These are phyloP conservation scores for Solanum tarijense DNA, from an alignment of 257 asterid genomes.

Conservation along the genomic window DNA sequence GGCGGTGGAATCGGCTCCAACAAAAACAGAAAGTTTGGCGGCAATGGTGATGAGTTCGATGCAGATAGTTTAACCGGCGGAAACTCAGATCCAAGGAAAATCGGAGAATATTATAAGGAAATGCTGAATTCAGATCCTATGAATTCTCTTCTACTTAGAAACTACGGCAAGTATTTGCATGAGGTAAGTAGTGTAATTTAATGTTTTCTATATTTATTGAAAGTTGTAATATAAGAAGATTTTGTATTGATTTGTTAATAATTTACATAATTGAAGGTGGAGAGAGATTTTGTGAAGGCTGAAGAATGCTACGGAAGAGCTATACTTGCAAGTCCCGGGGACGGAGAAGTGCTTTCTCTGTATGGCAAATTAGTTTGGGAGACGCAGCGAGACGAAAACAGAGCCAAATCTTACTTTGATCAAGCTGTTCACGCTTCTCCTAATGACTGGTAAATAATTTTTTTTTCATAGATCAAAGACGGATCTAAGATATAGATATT, in stretches of 20 bases:
- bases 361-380: slow-evolving; percentile 70
- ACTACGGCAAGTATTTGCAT: slow-evolving; percentile 66
- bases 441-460: slow-evolving; percentile 32
- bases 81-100: slow-evolving; percentile 15
- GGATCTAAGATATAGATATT: background rate
- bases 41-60: slow-evolving; percentile 14
- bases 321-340: slow-evolving; percentile 55
- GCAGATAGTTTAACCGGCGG: slow-evolving; percentile 9
- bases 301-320: slow-evolving; percentile 71
- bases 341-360: slow-evolving; percentile 53
- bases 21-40: slow-evolving; percentile 27
- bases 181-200: slow-evolving; percentile 26
- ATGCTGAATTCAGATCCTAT: slow-evolving; percentile 47
- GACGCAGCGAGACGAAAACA: slow-evolving; percentile 35
- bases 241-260: background rate
- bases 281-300: slow-evolving; percentile 48
- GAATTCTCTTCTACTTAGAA: slow-evolving; percentile 46
- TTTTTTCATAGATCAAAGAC: background rate
- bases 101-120: slow-evolving; percentile 37
- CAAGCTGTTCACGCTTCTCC: slow-evolving; percentile 66
- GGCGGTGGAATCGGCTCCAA: slow-evolving; percentile 38
- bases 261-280: slow-evolving; percentile 30
- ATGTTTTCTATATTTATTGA: background rate
- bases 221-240: background rate
- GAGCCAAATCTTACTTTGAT: slow-evolving; percentile 55